Percentiles rank a stretch among this genome's conserved stretches.
These are phyloP conservation scores for Trametes cubensis DNA, from an alignment of 768 basidiomycete species.

Conservation along the genomic window DNA sequence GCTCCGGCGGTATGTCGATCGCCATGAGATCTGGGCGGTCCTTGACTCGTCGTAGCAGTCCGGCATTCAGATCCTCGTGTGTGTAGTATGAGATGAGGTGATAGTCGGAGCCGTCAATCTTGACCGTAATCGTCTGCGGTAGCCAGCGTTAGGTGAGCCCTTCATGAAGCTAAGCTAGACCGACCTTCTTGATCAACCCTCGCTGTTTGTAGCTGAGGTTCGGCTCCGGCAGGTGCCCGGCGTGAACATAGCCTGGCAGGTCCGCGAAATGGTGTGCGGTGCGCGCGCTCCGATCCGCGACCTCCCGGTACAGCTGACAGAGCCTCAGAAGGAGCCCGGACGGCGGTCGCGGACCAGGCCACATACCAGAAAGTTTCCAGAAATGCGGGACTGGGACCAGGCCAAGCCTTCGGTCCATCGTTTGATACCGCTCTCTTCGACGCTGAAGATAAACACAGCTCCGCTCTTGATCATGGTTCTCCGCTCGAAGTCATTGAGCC, in stretches of 20 bases:
- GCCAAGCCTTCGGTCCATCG: constrained; percentile 80
- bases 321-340: constrained; percentile 10
- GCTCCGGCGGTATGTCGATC: constrained; percentile 72
- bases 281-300: constrained; percentile 67
- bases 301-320: constrained; percentile 77
- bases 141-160: background rate
- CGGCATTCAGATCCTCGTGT: constrained; percentile 72
- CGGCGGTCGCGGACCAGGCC: background rate
- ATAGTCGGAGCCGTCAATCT: constrained; percentile 75
- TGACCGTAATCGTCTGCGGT: constrained; percentile 80
- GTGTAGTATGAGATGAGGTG: constrained; percentile 87
- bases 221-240: constrained; percentile 24
- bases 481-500: constrained; percentile 82
- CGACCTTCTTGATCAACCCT: constrained; percentile 83
- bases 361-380: constrained; percentile 81
- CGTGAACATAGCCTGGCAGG: constrained; percentile 19
- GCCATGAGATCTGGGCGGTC: constrained; percentile 70
- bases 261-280: constrained; percentile 34
- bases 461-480: constrained; percentile 52
- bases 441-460: constrained; percentile 86
- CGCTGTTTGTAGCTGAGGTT: constrained; percentile 37
- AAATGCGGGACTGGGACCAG: constrained; percentile 85
- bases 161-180: constrained; percentile 7
- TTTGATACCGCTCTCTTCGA: constrained; percentile 86
- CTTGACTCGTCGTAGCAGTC: constrained; percentile 70